Percentiles rank a stretch among this genome's conserved stretches.
phyloP scores from a whole-genome alignment of 129 eudicot genomes.

The Flaveria robusta region DNA sequence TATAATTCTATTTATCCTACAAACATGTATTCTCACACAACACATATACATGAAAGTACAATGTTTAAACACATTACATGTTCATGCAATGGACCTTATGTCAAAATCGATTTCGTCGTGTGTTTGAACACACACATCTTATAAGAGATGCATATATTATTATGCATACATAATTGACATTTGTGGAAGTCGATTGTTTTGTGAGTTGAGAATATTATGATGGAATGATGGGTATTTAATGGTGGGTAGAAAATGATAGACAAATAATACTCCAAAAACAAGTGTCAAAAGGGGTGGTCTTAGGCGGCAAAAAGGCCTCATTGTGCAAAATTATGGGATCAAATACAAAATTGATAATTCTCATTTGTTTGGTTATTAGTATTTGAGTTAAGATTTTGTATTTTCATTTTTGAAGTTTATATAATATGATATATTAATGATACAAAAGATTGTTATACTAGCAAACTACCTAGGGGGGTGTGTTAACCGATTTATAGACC shows the following conservation, averaged over 20 bases:
- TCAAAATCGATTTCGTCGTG: too few species aligned
- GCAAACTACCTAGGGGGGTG: too few species aligned
- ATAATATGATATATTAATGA: neutral
- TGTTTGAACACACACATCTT: neutral
- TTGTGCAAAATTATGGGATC: constrained; percentile 36
- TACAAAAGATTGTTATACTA: neutral
- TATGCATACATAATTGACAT: neutral
- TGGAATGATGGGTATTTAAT: constrained; percentile 29
- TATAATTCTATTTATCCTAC: neutral
- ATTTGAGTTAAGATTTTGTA: constrained; percentile 20
- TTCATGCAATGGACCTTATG: neutral
- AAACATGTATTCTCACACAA: neutral
- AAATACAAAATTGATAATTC: constrained; percentile 26
- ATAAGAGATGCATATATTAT: neutral
- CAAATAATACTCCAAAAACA: constrained; percentile 42
- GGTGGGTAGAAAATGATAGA: constrained; percentile 32
- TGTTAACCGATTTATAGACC: too few species aligned
- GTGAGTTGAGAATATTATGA: constrained; percentile 11
- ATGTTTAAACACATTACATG: neutral
- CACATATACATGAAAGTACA: neutral
- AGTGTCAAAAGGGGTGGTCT: constrained; percentile 37
- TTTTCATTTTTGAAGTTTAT: constrained; percentile 10
- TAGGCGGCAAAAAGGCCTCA: constrained; percentile 45
- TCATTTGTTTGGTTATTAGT: constrained; percentile 35
- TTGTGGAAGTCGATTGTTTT: neutral